phyloP scores from a whole-genome alignment of 192 early-diverging fungal species.

The Mortierella alpina region DNA sequence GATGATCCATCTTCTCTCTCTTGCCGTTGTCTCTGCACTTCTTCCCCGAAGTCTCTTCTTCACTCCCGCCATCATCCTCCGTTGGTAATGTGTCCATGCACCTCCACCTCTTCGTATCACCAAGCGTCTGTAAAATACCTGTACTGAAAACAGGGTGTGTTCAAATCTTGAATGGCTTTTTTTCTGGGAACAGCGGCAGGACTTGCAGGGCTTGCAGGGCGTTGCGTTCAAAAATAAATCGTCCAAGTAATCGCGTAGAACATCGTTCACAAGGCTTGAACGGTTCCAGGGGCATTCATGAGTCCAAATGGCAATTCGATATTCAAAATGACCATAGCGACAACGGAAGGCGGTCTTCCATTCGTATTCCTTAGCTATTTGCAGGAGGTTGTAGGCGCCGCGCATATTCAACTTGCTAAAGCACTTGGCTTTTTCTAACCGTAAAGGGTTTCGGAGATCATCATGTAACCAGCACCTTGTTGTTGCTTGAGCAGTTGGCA shows the following conservation, averaged over 20 bases:
- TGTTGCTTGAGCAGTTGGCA: conserved; percentile 6
- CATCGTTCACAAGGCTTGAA: conserved; percentile 58
- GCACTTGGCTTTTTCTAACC: conserved; percentile 23
- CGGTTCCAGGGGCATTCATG: conserved; percentile 50
- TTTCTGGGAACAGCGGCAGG: too few species aligned
- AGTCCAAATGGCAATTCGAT: conserved; percentile 52
- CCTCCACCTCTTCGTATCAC: too few species aligned
- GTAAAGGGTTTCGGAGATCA: conserved; percentile 62
- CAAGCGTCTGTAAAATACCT: too few species aligned
- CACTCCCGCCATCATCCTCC: too few species aligned
- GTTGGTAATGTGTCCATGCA: too few species aligned
- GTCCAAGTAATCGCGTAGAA: conserved; percentile 31
- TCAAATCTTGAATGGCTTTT: too few species aligned
- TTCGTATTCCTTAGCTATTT: conserved; percentile 38
- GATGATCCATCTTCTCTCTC: too few species aligned
- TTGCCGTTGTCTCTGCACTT: too few species aligned
- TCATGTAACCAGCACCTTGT: conserved; percentile 6
- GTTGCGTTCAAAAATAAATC: too few species aligned
- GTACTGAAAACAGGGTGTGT: too few species aligned
- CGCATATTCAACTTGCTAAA: conserved; percentile 62
- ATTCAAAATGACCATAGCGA: conserved; percentile 46
- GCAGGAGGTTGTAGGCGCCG: conserved; percentile 58
- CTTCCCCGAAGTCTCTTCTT: too few species aligned
- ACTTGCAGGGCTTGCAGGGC: too few species aligned
- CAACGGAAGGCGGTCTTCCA: conserved; percentile 56